These are phyloP conservation scores for Parascedosporium putredinis DNA, from an alignment of 2,329 filamentous ascomycete species.

Conservation along the genomic window DNA sequence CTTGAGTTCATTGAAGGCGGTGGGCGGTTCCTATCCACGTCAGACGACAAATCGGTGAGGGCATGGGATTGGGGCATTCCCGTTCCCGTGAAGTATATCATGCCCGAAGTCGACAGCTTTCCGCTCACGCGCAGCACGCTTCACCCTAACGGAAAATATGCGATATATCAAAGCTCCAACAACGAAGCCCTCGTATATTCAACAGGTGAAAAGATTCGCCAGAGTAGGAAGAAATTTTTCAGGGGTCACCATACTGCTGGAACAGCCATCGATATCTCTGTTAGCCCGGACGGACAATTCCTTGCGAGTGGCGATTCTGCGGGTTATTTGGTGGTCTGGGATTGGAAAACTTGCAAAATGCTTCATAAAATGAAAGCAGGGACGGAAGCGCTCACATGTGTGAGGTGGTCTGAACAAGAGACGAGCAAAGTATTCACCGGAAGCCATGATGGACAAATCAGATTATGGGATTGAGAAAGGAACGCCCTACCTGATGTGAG, in stretches of 20 bases:
- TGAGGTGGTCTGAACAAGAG: slow-evolving; percentile 97
- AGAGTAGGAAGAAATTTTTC: slow-evolving; percentile 96
- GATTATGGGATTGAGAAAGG: slow-evolving; percentile 72
- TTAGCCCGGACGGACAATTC: slow-evolving; percentile 87
- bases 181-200: slow-evolving; percentile 97
- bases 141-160: slow-evolving; percentile 87
- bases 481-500: no score
- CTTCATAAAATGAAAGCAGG: slow-evolving; percentile 89
- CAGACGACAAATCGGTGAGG: slow-evolving; percentile 89
- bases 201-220: slow-evolving; percentile 87
- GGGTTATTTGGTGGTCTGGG: slow-evolving; percentile 92
- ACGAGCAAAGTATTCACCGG: slow-evolving; percentile 88
- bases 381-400: slow-evolving; percentile 71
- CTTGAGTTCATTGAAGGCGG: slow-evolving; percentile 93
- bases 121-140: slow-evolving; percentile 76
- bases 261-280: slow-evolving; percentile 79
- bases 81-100: slow-evolving; percentile 93
- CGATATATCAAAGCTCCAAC: slow-evolving; percentile 85
- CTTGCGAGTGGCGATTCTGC: slow-evolving; percentile 77
- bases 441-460: slow-evolving; percentile 77
- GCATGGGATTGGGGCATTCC: slow-evolving; percentile 99
- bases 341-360: slow-evolving; percentile 99
- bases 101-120: slow-evolving; percentile 93
- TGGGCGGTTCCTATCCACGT: slow-evolving; percentile 93
- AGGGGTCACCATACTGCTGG: slow-evolving; percentile 93